These are phyloP conservation scores for Obelidium mucronatum DNA, from an alignment of 192 early-diverging fungal genomes.

Conservation along the genomic window DNA sequence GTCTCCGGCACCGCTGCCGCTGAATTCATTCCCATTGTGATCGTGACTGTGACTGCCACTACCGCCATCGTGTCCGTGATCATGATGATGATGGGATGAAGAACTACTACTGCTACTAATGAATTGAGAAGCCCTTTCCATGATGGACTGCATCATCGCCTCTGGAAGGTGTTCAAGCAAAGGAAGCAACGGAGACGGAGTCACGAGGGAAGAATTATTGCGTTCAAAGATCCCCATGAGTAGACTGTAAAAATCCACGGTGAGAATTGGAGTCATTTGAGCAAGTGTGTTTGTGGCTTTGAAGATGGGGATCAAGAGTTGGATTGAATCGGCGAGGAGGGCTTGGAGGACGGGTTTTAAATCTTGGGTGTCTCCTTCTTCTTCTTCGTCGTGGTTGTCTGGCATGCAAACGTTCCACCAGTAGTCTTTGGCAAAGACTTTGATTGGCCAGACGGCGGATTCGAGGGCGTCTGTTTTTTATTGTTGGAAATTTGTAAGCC, in stretches of 20 bases:
- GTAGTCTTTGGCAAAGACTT: slow-evolving; percentile 35
- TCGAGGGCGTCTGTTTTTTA: slow-evolving; percentile 16
- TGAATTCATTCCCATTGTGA: neutral
- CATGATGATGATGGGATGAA: slow-evolving; percentile 27
- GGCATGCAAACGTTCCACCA: slow-evolving; percentile 47
- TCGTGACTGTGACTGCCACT: slow-evolving; percentile 6
- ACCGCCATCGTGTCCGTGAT: slow-evolving; percentile 31
- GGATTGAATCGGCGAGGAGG: slow-evolving; percentile 33
- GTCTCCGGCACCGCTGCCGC: neutral
- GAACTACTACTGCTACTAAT: neutral
- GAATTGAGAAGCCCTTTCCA: slow-evolving; percentile 18
- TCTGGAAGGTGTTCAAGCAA: slow-evolving; percentile 9
- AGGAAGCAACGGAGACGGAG: slow-evolving; percentile 10
- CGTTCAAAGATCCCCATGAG: slow-evolving; percentile 42
- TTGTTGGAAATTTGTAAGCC: no score
- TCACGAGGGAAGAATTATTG: slow-evolving; percentile 36
- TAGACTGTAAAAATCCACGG: slow-evolving; percentile 36
- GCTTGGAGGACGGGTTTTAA: slow-evolving; percentile 10
- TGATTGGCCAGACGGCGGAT: slow-evolving; percentile 31
- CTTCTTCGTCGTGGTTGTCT: slow-evolving; percentile 6
- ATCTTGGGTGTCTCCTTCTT: slow-evolving; percentile 15
- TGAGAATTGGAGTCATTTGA: slow-evolving; percentile 22
- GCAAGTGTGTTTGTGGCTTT: neutral
- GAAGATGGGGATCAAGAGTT: slow-evolving; percentile 11
- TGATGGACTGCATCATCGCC: neutral